Percentiles rank a stretch among this genome's conserved stretches.
Evolutionary conservation across 371 early-diverging fungal genomes (phyloP).

Genomic region (Lichtheimia corymbifera): DNA sequence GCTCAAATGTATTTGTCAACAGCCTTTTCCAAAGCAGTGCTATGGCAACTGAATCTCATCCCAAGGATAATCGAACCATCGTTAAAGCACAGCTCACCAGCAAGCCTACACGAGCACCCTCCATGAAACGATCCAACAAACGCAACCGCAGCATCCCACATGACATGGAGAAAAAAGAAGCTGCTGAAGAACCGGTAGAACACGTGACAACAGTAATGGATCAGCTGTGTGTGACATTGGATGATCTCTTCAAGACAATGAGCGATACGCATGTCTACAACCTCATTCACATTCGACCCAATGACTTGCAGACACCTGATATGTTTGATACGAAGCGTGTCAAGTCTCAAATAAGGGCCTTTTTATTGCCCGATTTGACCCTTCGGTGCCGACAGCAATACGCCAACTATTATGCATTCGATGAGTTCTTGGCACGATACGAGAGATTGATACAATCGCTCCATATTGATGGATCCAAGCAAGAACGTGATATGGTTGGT

Average conservation of each 20-base stretch:
- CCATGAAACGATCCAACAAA: conserved; percentile 56
- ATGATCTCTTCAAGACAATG: conserved; percentile 70
- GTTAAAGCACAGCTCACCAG: conserved; percentile 54
- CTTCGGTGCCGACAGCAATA: conserved; percentile 56
- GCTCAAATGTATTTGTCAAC: conserved; percentile 79
- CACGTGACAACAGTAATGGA: conserved; percentile 67
- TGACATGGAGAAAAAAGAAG: conserved; percentile 21
- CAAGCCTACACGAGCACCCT: conserved; percentile 74
- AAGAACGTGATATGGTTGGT: conserved; percentile 42
- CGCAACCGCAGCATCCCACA: conserved; percentile 23
- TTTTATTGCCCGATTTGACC: conserved; percentile 65
- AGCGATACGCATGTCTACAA: conserved; percentile 86
- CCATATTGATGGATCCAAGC: conserved; percentile 39
- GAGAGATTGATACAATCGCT: conserved; percentile 34
- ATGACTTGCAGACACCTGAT: conserved; percentile 65
- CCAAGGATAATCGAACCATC: conserved; percentile 64
- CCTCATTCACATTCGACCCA: conserved; percentile 81
- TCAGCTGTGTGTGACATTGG: conserved; percentile 66
- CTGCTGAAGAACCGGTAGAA: conserved; percentile 37
- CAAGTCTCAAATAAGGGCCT: conserved; percentile 66
- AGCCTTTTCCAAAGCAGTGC: conserved; percentile 78
- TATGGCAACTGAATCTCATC: conserved; percentile 83
- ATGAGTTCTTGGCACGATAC: conserved; percentile 69
- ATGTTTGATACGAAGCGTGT: conserved; percentile 58
- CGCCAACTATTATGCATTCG: conserved; percentile 62